Evolutionary conservation across 257 asterid genomes (phyloP), one percentile per base, ranked within the genome.

Genomic region (Fraxinus cuspidata): DNA sequence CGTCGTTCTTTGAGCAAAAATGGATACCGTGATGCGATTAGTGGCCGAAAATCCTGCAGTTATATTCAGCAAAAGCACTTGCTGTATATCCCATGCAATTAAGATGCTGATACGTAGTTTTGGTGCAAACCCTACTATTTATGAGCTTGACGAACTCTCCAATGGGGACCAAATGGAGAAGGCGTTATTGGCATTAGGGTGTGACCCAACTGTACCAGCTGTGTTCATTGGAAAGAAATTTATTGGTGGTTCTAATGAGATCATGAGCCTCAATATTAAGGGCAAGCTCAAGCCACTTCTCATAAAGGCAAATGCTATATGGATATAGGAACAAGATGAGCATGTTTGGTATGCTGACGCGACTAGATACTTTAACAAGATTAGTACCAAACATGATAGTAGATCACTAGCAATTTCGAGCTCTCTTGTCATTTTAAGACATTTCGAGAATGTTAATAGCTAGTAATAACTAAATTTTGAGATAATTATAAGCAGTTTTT

Each of bases 211-310:
- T 49, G 87, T 85, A 1, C 96, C 97, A 10, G 89, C 93, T 7
- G 90, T 92, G 77, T 90, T 89, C 84, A 82, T 91, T 3, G 96
- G 92, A 23, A 72, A 70, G 10, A 51, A 84, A 9, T 85, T 86
- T 32, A 65, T 89, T 2, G 96, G 93, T 47, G 97, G 97, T 53
- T 88, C 94, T 6, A 74, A 90, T 74, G 90, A 89, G 80, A 80
- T 87, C 5, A 88, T 92, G 84, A 89, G 92, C 84, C 96, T 90
- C 69, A 83, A 86, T 71, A 42, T 91, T 58, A 81, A 76, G 77
- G 86, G 91, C 2, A 69, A 87, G 85, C 88, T 88, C 78, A 87
- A 80, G 81, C 87, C 91, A 23, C 70, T 85, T 82, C 93, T 91
- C 51, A 84, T 87, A 12, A 83, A 82, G 79, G 91, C 94, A 9